phyloP scores from a whole-genome alignment of 2,329 filamentous ascomycete genomes.

The Alternaria hordeiaustralica region DNA sequence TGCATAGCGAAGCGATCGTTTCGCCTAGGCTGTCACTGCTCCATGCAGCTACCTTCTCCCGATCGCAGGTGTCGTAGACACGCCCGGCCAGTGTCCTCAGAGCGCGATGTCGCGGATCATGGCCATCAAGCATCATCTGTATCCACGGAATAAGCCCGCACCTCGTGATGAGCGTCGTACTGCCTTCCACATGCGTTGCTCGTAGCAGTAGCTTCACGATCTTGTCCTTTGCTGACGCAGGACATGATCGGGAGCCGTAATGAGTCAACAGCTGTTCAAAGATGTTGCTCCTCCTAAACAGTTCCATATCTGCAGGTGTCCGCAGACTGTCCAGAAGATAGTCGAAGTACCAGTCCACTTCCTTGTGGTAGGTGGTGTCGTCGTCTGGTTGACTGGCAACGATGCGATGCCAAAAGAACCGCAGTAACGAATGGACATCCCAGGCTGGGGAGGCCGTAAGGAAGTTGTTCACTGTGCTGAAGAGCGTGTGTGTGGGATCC shows the following conservation, averaged over 20 bases:
- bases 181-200: slow-evolving; percentile 73
- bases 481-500: slow-evolving; percentile 81
- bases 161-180: slow-evolving; percentile 80
- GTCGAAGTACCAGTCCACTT: slow-evolving; percentile 75
- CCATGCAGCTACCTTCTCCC: slow-evolving; percentile 70
- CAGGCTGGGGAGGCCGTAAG: slow-evolving; percentile 79
- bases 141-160: slow-evolving; percentile 79
- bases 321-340: slow-evolving; percentile 74
- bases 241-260: slow-evolving; percentile 70
- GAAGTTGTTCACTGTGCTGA: slow-evolving; percentile 85
- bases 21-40: slow-evolving; percentile 54
- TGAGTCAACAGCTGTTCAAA: slow-evolving; percentile 78
- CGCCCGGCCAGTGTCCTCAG: slow-evolving; percentile 63
- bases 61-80: slow-evolving; percentile 71
- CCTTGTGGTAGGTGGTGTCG: slow-evolving; percentile 71
- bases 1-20: slow-evolving; percentile 14
- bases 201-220: slow-evolving; percentile 69
- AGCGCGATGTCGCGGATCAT: slow-evolving; percentile 58
- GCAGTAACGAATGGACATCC: slow-evolving; percentile 64
- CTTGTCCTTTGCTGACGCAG: slow-evolving; percentile 65
- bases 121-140: slow-evolving; percentile 61
- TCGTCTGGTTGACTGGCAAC: slow-evolving; percentile 77
- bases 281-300: slow-evolving; percentile 67
- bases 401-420: slow-evolving; percentile 71
- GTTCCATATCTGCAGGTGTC: slow-evolving; percentile 63